Evolutionary conservation across 768 basidiomycete species (phyloP).

Genomic region (Boletus fagicola): DNA sequence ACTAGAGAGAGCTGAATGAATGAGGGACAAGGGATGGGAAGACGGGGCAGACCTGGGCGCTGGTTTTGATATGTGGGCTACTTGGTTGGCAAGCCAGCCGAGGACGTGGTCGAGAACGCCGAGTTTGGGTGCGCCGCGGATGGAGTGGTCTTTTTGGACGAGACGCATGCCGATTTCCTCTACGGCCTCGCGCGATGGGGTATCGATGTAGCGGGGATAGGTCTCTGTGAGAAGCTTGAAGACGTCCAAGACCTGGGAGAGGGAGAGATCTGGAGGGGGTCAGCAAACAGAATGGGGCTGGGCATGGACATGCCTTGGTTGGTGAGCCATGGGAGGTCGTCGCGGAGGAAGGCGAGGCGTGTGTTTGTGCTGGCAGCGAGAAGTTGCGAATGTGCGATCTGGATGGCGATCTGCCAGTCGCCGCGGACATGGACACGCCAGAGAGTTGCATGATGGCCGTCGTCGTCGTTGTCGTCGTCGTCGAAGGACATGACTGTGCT

Average conservation of each 20-base stretch:
- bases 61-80: slow-evolving; percentile 53
- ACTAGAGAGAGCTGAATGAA: slow-evolving; percentile 26
- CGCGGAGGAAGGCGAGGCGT: slow-evolving; percentile 58
- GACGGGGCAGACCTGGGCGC: slow-evolving; percentile 51
- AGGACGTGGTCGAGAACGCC: slow-evolving; percentile 70
- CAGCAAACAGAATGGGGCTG: slow-evolving; percentile 1
- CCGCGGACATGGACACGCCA: slow-evolving; percentile 58
- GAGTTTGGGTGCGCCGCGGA: slow-evolving; percentile 41
- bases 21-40: not conserved
- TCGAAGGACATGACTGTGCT: too few relatives aligned
- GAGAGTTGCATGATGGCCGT: slow-evolving; percentile 21
- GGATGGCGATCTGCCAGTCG: slow-evolving; percentile 56
- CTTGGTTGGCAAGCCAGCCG: slow-evolving; percentile 74
- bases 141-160: slow-evolving; percentile 58
- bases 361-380: slow-evolving; percentile 52
- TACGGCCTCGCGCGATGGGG: slow-evolving; percentile 66
- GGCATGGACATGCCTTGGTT: slow-evolving; percentile 48
- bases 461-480: slow-evolving; percentile 18
- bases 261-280: slow-evolving; percentile 48
- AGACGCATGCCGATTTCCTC: slow-evolving; percentile 64
- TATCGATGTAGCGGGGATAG: slow-evolving; percentile 77
- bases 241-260: slow-evolving; percentile 64
- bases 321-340: slow-evolving; percentile 57
- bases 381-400: slow-evolving; percentile 50
- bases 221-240: slow-evolving; percentile 73